Base-by-base conservation (phyloP, 345 rosid genomes). In the Camelina sativa region DNA sequence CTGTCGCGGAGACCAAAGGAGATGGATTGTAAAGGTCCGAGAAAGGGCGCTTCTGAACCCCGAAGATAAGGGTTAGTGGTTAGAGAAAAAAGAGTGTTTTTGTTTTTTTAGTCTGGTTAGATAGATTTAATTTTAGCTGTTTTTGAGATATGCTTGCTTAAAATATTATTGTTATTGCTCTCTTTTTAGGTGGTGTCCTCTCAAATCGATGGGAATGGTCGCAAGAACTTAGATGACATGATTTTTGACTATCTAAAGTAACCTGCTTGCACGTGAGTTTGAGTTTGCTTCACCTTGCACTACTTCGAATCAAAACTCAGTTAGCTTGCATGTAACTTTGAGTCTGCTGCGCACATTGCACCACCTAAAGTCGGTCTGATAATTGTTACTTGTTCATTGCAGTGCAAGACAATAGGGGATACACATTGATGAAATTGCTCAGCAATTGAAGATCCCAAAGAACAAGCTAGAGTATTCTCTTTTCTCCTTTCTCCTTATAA, bases 341-440 rank as follows among this genome's bases (percentile, higher is more conserved):
- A 25, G 59, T 54, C 1, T 19, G 55, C 55, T 50, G 12, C 2
- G 2, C 22, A 20, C 15, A 12, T 86, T 79, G 83, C 53, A 54
- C 11, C 53, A 15, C 28, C 3, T 6, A 25, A 25, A 53, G 11
- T 2, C 9, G 72, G 51, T 53, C 22, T 41, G 12, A 35, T 48
- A 43, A 44, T 43, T 37, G 62, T 62, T 46, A 12, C 52, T 34
- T 47, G 20, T 37, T 78, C 59, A 65, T 65, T 81, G 75, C 86
- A 93, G 98, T 59, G 89, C 80, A 19, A 83, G 81, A 66, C 92
- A 93, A 76, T 88, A 86, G 74, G 97, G 97, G 9, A 76, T 91
- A 47, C 99, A 91, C 76, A 40, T 90, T 30, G 86, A 89, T 79
- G 97, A 95, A 83, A 82, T 95, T 48, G 80, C 87, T 23, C 81